Evolutionary conservation across 306 rosid genomes (phyloP), one percentile per base, ranked within the genome.

Genomic region (Cucumis melo): DNA sequence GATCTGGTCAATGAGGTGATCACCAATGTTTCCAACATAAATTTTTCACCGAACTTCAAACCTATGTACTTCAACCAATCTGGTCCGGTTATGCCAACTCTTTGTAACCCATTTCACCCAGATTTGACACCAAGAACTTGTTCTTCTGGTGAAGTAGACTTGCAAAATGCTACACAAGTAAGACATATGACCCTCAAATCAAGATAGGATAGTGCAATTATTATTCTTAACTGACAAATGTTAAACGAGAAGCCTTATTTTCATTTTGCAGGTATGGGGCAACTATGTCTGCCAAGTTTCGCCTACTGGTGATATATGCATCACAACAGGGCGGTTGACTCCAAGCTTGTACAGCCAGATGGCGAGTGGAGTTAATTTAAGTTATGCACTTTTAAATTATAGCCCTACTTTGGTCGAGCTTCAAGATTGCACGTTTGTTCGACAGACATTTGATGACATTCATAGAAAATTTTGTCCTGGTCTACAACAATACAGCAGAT

Each of bases 31-130:
- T 87, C 93, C 60, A 91, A 91, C 81, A 53, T 59, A 19, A 48
- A 91, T 24, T 54, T 78, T 14, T 76, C 91, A 19, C 81, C 87
- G 2, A 50, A 17, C 51, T 74, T 78, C 7, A 77, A 78, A 57
- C 85, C 86, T 3, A 17, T 86, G 60, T 81, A 79, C 83, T 91
- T 84, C 86, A 91, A 91, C 82, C 93, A 91, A 74, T 91, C 96
- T 14, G 96, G 93, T 62, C 93, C 93, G 0, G 12, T 58, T 39
- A 64, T 88, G 80, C 96, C 91, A 62, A 34, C 66, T 39, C 84
- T 91, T 41, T 91, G 96, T 79, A 91, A 86, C 82, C 93, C 96
- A 9, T 79, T 78, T 53, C 20, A 36, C 8, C 87, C 77, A 13
- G 84, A 91, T 81, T 72, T 87, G 76, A 81, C 88, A 15, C 82